Conservation (phyloP, 176 grass and related monocot species). For the Areca catechu region DNA sequence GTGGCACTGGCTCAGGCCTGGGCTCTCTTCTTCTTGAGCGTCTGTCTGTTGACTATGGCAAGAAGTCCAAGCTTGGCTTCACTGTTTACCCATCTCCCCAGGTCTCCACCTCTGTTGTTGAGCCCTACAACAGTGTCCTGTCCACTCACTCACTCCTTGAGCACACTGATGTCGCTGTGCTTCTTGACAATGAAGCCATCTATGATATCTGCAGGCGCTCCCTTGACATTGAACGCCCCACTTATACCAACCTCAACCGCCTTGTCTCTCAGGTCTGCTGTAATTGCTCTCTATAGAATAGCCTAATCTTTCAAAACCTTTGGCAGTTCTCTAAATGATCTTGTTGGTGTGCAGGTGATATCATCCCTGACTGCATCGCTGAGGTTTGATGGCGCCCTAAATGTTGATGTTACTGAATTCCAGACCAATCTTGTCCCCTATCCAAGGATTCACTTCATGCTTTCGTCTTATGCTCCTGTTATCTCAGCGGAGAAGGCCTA, state of each 20-base stretch:
- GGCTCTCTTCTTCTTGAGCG: constrained; percentile 81
- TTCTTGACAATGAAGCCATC: constrained; percentile 82
- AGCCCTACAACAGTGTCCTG: constrained; percentile 83
- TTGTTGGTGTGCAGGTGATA: constrained; percentile 36
- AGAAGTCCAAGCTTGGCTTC: constrained; percentile 86
- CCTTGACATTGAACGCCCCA: constrained; percentile 64
- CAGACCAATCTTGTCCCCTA: constrained; percentile 88
- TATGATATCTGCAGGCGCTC: constrained; percentile 79
- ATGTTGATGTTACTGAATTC: constrained; percentile 77
- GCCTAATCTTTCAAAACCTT: no score
- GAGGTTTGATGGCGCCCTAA: constrained; percentile 78
- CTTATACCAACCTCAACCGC: constrained; percentile 70
- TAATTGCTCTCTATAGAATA: no score
- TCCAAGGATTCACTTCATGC: constrained; percentile 82
- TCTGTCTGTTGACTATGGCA: constrained; percentile 70
- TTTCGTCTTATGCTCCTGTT: constrained; percentile 68
- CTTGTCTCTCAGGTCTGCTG: constrained; percentile 65
- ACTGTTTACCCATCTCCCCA: constrained; percentile 78
- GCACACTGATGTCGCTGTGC: constrained; percentile 77
- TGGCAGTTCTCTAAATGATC: no score
- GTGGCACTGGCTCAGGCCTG: constrained; percentile 69
- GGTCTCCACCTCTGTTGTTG: constrained; percentile 76
- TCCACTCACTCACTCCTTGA: constrained; percentile 68
- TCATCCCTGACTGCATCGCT: constrained; percentile 72
- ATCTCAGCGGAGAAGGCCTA: constrained; percentile 65